Percentiles rank a stretch among this genome's conserved stretches.
Evolutionary conservation across 371 early-diverging fungal species (phyloP).

Genomic region (Actinomortierella ambigua): DNA sequence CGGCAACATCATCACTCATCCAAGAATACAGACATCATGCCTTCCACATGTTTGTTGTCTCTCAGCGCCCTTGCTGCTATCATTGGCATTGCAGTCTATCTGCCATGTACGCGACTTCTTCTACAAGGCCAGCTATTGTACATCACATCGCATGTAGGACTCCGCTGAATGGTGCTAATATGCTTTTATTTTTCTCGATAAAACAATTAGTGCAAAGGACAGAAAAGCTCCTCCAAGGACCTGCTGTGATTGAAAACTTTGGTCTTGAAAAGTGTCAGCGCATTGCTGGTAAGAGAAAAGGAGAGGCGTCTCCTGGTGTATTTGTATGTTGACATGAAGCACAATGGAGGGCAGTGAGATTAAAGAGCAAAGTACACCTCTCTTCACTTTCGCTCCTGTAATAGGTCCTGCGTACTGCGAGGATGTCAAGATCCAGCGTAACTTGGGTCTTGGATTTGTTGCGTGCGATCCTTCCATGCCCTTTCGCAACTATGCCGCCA

Average conservation of each 20-base stretch:
- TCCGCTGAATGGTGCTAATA: too few species aligned
- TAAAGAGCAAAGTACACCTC: not conserved
- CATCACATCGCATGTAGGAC: too few species aligned
- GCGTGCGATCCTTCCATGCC: conserved; percentile 44
- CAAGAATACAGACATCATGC: conserved; percentile 9
- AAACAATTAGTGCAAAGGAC: conserved; percentile 38
- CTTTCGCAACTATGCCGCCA: conserved; percentile 45
- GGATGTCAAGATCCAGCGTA: conserved; percentile 45
- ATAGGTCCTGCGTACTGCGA: conserved; percentile 38
- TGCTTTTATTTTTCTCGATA: too few species aligned
- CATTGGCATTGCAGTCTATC: conserved; percentile 30
- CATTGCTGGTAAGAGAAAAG: conserved; percentile 20
- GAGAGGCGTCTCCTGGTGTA: too few species aligned
- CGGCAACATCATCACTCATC: too few species aligned
- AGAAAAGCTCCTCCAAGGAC: conserved; percentile 22
- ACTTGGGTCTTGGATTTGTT: conserved; percentile 33
- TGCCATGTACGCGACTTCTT: conserved; percentile 30
- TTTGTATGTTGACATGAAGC: too few species aligned
- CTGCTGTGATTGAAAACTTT: conserved; percentile 27
- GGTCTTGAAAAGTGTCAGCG: conserved; percentile 41
- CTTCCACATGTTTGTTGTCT: conserved; percentile 19
- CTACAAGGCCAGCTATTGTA: too few species aligned
- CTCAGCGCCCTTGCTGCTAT: conserved; percentile 27
- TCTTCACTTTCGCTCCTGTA: not conserved
- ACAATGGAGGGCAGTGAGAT: too few species aligned